A percentile compares a stretch with the other conserved stretches of the same genome.
phyloP scores from a whole-genome alignment of 257 asterid genomes.

The Paulownia fortunei region DNA sequence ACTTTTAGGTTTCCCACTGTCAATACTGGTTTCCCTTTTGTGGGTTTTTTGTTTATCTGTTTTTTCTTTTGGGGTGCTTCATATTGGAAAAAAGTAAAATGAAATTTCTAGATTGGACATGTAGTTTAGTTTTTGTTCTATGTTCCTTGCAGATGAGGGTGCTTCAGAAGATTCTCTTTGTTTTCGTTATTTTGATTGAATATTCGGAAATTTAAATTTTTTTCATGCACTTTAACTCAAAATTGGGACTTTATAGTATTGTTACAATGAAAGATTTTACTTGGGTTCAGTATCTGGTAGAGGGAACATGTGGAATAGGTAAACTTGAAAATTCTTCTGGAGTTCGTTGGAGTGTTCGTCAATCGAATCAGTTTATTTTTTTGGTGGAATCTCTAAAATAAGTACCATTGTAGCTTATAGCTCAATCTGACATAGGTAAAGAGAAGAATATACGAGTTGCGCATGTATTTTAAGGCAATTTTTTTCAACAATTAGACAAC shows the following conservation, averaged over 20 bases:
- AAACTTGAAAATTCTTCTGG: not conserved
- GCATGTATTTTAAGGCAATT: not conserved
- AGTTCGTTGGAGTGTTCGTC: constrained; percentile 30
- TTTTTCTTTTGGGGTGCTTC: not conserved
- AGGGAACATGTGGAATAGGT: constrained; percentile 1
- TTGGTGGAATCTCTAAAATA: not conserved
- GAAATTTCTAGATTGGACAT: constrained; percentile 11
- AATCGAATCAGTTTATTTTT: not conserved
- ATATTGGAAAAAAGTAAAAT: constrained; percentile 2
- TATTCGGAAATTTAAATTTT: not conserved
- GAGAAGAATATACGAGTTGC: not conserved
- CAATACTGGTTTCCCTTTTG: not conserved
- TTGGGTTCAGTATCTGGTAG: constrained; percentile 17
- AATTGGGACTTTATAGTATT: too few species aligned
- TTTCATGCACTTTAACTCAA: too few species aligned
- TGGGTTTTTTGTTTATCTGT: not conserved
- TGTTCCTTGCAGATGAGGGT: constrained; percentile 14
- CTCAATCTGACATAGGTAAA: not conserved
- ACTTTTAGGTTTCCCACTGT: constrained; percentile 10
- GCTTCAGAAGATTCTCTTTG: not conserved
- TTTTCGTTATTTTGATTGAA: not conserved
- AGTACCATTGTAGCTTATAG: not conserved
- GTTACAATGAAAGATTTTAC: constrained; percentile 21
- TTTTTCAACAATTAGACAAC: too few species aligned
- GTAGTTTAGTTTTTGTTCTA: not conserved